These are phyloP conservation scores for Olyra latifolia DNA, from an alignment of 176 grass and related monocot genomes.

Conservation along the genomic window DNA sequence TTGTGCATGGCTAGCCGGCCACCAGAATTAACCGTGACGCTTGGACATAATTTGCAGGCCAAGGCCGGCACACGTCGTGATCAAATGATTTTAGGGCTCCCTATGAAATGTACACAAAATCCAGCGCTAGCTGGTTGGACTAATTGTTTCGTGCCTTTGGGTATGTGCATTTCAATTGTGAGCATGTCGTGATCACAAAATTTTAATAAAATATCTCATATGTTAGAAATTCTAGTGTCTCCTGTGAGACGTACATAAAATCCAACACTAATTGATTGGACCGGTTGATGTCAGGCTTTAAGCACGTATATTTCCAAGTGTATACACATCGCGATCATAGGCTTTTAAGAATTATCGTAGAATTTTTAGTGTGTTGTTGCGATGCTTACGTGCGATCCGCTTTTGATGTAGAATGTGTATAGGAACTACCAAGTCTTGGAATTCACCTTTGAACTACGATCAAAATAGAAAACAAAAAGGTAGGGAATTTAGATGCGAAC, in stretches of 20 bases:
- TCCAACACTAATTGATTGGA: not conserved
- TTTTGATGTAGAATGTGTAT: not conserved
- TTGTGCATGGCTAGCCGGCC: not conserved
- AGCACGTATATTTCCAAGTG: not conserved
- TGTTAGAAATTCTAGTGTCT: not conserved
- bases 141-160: too few relatives aligned
- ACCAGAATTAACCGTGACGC: not conserved
- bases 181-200: too few relatives aligned
- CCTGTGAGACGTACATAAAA: not conserved
- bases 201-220: too few relatives aligned
- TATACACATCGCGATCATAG: not conserved
- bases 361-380: not conserved
- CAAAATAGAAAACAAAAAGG: not conserved
- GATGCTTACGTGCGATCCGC: not conserved
- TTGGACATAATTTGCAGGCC: not conserved
- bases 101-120: too few relatives aligned
- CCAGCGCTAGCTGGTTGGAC: too few relatives aligned
- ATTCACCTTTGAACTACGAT: too few relatives aligned
- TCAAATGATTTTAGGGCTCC: too few relatives aligned
- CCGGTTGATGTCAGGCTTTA: too few relatives aligned
- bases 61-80: too few relatives aligned
- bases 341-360: not conserved
- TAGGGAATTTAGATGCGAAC: not conserved
- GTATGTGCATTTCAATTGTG: too few relatives aligned
- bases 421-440: too few relatives aligned